Evolutionary conservation across 1,284 basidiomycete genomes (phyloP).

Genomic region (Anthracocystis walkeri): DNA sequence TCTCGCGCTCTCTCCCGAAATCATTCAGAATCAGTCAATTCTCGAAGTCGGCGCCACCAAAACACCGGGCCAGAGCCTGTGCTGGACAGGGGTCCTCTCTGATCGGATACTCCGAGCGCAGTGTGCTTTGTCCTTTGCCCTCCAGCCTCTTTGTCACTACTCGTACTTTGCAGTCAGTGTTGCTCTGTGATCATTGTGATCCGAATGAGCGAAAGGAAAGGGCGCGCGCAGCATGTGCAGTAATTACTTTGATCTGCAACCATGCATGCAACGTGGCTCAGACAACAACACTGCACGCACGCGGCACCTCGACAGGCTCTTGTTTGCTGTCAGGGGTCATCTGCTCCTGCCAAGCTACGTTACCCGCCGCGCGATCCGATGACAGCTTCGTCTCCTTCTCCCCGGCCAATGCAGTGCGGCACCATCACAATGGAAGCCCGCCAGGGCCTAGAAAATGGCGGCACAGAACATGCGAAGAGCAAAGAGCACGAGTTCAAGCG

Average conservation of each 20-base stretch:
- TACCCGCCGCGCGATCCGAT: background rate
- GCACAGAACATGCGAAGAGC: too few relatives aligned
- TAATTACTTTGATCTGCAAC: too few relatives aligned
- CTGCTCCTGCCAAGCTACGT: background rate
- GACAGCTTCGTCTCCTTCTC: too few relatives aligned
- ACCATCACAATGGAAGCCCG: background rate
- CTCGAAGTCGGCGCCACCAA: background rate
- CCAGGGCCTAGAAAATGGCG: background rate
- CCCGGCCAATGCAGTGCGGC: background rate
- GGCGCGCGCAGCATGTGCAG: too few relatives aligned
- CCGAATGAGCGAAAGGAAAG: too few relatives aligned
- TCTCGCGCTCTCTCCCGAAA: background rate
- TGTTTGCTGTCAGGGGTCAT: background rate
- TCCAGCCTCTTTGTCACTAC: background rate
- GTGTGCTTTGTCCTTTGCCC: background rate
- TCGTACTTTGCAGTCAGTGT: background rate
- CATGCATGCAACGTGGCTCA: constrained; percentile 1
- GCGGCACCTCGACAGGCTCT: background rate
- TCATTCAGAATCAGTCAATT: background rate
- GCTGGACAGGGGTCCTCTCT: background rate
- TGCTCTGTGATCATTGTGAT: background rate
- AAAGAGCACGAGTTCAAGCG: background rate
- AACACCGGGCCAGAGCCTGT: background rate
- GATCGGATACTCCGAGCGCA: background rate
- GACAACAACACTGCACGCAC: background rate